Conservation (phyloP, 306 rosid species). For the Clitoria ternatea region DNA sequence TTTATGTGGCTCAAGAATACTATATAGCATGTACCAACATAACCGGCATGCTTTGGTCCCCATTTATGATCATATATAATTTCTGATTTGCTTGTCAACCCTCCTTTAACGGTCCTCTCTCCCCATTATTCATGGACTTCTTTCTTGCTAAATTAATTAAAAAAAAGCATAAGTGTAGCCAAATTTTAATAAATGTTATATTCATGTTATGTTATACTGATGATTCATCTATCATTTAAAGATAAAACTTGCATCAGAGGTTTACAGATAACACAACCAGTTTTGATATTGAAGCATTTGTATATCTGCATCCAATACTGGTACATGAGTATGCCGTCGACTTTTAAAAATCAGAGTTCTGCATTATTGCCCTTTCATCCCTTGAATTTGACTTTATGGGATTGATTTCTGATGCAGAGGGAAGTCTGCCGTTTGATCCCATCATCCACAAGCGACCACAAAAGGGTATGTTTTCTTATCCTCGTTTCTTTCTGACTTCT, state of each 20-base stretch:
- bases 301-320: not conserved
- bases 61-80: conserved; percentile 12
- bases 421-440: conserved; percentile 86
- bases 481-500: conserved; percentile 11
- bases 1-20: not conserved
- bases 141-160: not conserved
- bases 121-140: not conserved
- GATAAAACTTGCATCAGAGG: not conserved
- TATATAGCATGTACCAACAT: not conserved
- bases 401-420: conserved; percentile 57
- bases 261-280: not conserved
- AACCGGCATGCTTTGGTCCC: conserved; percentile 2
- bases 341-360: too few species aligned
- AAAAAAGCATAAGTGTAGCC: not conserved
- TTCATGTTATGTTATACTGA: not conserved
- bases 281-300: not conserved
- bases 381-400: conserved; percentile 11
- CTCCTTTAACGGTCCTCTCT: too few species aligned
- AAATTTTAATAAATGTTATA: too few species aligned
- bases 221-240: not conserved
- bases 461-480: conserved; percentile 58
- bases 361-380: not conserved
- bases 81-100: not conserved
- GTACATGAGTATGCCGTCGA: too few species aligned
- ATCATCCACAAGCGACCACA: conserved; percentile 60